phyloP scores from a whole-genome alignment of 169 alveolate genomes.

The Plasmodium gonderi region DNA sequence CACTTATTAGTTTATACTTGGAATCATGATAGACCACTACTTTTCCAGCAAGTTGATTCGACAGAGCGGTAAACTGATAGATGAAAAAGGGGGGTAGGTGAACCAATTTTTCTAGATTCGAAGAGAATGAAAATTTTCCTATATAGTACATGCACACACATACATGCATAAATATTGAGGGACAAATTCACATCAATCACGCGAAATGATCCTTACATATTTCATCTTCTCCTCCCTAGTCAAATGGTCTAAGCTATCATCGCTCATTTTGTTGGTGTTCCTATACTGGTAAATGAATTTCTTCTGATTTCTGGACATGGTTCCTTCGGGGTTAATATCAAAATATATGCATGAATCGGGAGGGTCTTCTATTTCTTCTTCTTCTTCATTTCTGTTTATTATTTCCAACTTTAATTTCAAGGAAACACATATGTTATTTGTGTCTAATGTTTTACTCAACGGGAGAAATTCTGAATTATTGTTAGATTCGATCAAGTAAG shows the following conservation, averaged over 20 bases:
- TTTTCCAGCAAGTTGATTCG: conserved; percentile 23
- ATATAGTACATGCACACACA: background rate
- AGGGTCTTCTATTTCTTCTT: too few relatives aligned
- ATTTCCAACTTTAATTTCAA: conserved; percentile 27
- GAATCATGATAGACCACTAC: background rate
- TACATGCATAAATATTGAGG: background rate
- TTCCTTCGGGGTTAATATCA: conserved; percentile 52
- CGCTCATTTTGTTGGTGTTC: conserved; percentile 1
- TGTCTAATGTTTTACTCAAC: conserved; percentile 8
- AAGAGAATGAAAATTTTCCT: background rate
- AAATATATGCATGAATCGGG: conserved; percentile 1
- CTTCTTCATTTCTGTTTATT: conserved; percentile 11
- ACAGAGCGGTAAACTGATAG: conserved; percentile 16
- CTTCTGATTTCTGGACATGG: conserved; percentile 43
- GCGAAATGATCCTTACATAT: conserved; percentile 9
- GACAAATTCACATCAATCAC: background rate
- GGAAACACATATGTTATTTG: conserved; percentile 16
- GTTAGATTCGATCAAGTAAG: background rate
- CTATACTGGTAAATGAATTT: conserved; percentile 29
- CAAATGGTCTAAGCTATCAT: background rate
- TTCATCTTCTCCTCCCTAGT: conserved; percentile 41
- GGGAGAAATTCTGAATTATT: background rate
- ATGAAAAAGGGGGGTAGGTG: background rate
- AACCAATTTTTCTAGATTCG: too few relatives aligned
- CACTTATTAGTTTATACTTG: conserved; percentile 23